Conservation (phyloP, 768 basidiomycete species). For the Cytidiella melzeri region DNA sequence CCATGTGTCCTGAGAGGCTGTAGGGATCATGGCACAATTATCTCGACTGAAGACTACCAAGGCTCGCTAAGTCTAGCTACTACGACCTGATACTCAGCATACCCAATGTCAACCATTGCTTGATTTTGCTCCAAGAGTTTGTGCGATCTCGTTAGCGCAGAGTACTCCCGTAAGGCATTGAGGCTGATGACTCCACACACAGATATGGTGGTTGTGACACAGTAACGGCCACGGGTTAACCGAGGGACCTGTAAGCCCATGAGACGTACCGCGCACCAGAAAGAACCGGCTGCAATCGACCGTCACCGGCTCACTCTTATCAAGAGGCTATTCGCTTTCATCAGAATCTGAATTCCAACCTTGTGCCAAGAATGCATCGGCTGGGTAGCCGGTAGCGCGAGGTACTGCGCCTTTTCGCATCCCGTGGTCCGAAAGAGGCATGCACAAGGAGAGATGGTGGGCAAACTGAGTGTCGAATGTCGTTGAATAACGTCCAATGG, state of each 20-base stretch:
- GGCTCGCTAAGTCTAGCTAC: too few species aligned
- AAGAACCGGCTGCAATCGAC: too few species aligned
- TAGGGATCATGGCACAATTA: too few species aligned
- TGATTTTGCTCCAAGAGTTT: too few species aligned
- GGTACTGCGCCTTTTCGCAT: neutral
- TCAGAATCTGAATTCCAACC: neutral
- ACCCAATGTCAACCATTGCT: too few species aligned
- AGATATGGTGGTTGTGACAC: too few species aligned
- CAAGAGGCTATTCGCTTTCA: neutral
- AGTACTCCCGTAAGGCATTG: neutral
- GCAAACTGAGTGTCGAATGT: neutral
- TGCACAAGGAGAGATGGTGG: neutral
- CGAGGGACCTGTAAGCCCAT: too few species aligned
- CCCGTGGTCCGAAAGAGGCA: neutral
- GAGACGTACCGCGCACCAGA: too few species aligned
- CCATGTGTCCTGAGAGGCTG: too few species aligned
- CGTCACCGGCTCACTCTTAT: neutral
- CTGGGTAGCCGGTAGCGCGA: neutral
- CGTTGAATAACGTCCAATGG: neutral
- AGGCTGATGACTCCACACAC: neutral
- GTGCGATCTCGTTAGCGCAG: neutral
- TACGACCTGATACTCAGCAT: too few species aligned
- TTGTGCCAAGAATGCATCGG: neutral
- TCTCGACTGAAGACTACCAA: too few species aligned
- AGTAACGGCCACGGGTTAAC: too few species aligned